phyloP scores from a whole-genome alignment of 169 alveolate genomes.

The Eimeria maxima region DNA sequence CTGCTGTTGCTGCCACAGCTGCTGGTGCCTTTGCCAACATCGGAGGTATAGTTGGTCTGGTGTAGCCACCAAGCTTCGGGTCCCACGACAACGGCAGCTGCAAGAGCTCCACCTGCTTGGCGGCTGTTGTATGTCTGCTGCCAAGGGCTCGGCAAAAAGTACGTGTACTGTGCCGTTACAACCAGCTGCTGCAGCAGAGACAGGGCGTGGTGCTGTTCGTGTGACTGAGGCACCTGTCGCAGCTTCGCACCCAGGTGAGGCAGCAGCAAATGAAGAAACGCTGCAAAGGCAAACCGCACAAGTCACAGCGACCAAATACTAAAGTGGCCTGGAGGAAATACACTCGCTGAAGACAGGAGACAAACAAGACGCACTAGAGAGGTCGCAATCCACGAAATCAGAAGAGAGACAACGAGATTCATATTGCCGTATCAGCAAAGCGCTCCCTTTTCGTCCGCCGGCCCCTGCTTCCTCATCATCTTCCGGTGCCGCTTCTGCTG shows the following conservation, averaged over 20 bases:
- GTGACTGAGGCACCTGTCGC: background rate
- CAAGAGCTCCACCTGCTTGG: background rate
- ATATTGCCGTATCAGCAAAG: slow-evolving; percentile 15
- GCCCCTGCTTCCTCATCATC: background rate
- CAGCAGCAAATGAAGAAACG: slow-evolving; percentile 46
- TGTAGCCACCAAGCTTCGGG: slow-evolving; percentile 45
- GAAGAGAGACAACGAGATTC: slow-evolving; percentile 15
- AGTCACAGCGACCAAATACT: background rate
- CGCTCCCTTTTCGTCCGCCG: background rate
- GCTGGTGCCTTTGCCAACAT: background rate
- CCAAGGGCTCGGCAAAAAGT: slow-evolving; percentile 42
- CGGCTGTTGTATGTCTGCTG: background rate
- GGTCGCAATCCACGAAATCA: background rate
- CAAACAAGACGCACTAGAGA: background rate
- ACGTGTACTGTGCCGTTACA: slow-evolving; percentile 41
- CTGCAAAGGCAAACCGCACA: background rate
- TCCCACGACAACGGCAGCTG: background rate
- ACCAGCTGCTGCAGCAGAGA: slow-evolving; percentile 45
- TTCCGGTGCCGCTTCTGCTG: background rate
- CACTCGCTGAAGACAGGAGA: background rate
- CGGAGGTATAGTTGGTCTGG: background rate
- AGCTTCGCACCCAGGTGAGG: slow-evolving; percentile 23
- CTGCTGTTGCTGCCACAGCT: background rate
- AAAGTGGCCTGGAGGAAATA: background rate
- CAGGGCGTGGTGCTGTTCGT: background rate